Percentiles rank a stretch among this genome's conserved stretches.
These are phyloP conservation scores for Epicoccum sorghinum DNA, from an alignment of 2,329 filamentous ascomycete species.

Conservation along the genomic window DNA sequence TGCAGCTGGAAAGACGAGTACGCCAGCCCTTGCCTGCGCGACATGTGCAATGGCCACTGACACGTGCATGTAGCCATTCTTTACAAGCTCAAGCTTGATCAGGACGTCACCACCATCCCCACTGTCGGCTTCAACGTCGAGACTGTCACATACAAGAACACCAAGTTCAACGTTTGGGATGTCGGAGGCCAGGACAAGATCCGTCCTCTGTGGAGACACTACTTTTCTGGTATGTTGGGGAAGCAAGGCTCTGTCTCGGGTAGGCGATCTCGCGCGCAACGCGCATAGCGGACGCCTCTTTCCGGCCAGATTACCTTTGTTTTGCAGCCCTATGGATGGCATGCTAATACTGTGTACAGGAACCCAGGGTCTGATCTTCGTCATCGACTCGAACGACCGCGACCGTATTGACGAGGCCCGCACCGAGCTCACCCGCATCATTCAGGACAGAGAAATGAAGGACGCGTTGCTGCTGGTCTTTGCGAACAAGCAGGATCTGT, in stretches of 20 bases:
- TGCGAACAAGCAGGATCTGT: constrained; percentile 99
- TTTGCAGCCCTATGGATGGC: too few relatives aligned
- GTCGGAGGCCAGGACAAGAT: constrained; percentile 99
- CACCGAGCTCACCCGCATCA: constrained; percentile 95
- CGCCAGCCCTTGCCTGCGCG: constrained; percentile 22
- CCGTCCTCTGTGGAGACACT: constrained; percentile 98
- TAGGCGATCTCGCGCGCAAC: constrained; percentile 36
- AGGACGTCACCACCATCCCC: constrained; percentile 98
- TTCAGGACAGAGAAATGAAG: constrained; percentile 98
- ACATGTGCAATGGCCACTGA: constrained; percentile 19
- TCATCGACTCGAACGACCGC: constrained; percentile 98
- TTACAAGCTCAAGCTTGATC: constrained; percentile 99
- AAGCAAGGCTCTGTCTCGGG: constrained; percentile 31
- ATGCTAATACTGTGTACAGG: constrained; percentile 49
- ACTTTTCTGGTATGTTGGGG: constrained; percentile 78
- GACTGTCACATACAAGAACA: constrained; percentile 99
- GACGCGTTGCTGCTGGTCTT: constrained; percentile 97
- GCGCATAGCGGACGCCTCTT: constrained; percentile 19
- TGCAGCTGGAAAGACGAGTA: constrained; percentile 94
- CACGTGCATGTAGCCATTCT: constrained; percentile 69
- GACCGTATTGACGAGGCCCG: constrained; percentile 97
- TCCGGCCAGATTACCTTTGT: constrained; percentile 1
- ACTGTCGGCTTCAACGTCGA: constrained; percentile 99
- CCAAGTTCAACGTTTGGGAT: constrained; percentile 99
- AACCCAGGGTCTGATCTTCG: constrained; percentile 99